Conservation (phyloP, 495 filamentous ascomycete genomes). For the Penicillium parvum region DNA sequence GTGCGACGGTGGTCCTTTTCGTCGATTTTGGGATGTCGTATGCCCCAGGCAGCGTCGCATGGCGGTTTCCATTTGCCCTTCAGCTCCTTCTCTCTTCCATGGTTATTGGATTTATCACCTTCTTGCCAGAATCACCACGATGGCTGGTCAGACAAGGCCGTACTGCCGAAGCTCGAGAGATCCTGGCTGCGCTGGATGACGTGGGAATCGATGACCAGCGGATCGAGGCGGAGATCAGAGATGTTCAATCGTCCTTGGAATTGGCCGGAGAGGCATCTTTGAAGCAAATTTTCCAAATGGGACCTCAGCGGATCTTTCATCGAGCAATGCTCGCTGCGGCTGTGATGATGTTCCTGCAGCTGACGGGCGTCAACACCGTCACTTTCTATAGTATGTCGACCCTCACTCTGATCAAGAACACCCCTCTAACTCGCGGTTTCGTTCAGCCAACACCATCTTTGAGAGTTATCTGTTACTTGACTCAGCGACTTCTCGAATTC, state of each 20-base stretch:
- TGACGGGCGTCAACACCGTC: slow-evolving; percentile 56
- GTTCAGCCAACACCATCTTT: slow-evolving; percentile 14
- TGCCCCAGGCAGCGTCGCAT: slow-evolving; percentile 33
- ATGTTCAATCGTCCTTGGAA: slow-evolving; percentile 31
- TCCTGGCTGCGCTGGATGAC: slow-evolving; percentile 26
- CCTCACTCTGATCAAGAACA: too few species aligned
- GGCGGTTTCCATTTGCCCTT: slow-evolving; percentile 40
- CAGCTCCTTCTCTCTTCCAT: slow-evolving; percentile 55
- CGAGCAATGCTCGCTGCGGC: slow-evolving; percentile 22
- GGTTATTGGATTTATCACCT: slow-evolving; percentile 51
- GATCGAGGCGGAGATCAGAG: slow-evolving; percentile 27
- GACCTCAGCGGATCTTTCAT: slow-evolving; percentile 21
- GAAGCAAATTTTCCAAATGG: slow-evolving; percentile 18
- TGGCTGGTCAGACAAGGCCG: slow-evolving; percentile 49
- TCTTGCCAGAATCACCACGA: slow-evolving; percentile 57
- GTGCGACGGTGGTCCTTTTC: slow-evolving; percentile 34
- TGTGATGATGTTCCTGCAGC: slow-evolving; percentile 44
- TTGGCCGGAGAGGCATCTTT: slow-evolving; percentile 6
- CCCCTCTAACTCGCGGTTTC: background rate
- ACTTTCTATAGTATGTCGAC: slow-evolving; percentile 43
- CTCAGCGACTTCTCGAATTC: slow-evolving; percentile 9
- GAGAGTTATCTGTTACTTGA: slow-evolving; percentile 13
- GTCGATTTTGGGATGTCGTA: slow-evolving; percentile 41
- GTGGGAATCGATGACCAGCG: slow-evolving; percentile 17
- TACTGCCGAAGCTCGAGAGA: slow-evolving; percentile 42